Evolutionary conservation across 331 rosid genomes (phyloP).

Genomic region (Telfairia occidentalis): DNA sequence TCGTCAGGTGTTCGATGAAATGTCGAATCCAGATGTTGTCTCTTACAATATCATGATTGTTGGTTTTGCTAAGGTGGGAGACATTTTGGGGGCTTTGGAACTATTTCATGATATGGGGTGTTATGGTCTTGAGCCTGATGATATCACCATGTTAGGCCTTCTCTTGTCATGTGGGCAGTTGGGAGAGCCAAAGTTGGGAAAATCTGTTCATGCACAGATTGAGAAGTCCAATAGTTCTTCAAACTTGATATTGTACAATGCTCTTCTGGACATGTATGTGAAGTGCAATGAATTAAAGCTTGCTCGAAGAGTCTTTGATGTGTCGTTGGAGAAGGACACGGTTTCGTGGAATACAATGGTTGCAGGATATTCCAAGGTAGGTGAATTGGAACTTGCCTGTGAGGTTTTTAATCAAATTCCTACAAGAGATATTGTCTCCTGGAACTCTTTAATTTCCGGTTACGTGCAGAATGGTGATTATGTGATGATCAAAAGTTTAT

Average conservation of each 20-base stretch:
- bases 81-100: constrained; percentile 20
- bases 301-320: constrained; percentile 24
- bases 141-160: constrained; percentile 38
- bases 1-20: constrained; percentile 22
- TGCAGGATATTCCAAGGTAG: constrained; percentile 38
- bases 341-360: constrained; percentile 48
- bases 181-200: constrained; percentile 32
- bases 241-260: constrained; percentile 40
- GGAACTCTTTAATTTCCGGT: constrained; percentile 48
- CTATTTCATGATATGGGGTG: constrained; percentile 30
- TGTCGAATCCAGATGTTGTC: constrained; percentile 26
- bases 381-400: constrained; percentile 35
- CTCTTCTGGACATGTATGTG: constrained; percentile 48
- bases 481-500: constrained; percentile 16
- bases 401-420: constrained; percentile 35
- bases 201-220: constrained; percentile 52
- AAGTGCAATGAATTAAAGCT: constrained; percentile 29
- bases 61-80: constrained; percentile 36
- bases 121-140: constrained; percentile 33
- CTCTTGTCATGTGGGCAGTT: constrained; percentile 30
- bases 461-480: constrained; percentile 30
- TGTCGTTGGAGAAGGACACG: constrained; percentile 29
- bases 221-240: constrained; percentile 26
- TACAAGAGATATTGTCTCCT: constrained; percentile 37
- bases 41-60: constrained; percentile 37